Conservation (phyloP, 1,139 yeast genomes). For the Diutina rugosa region DNA sequence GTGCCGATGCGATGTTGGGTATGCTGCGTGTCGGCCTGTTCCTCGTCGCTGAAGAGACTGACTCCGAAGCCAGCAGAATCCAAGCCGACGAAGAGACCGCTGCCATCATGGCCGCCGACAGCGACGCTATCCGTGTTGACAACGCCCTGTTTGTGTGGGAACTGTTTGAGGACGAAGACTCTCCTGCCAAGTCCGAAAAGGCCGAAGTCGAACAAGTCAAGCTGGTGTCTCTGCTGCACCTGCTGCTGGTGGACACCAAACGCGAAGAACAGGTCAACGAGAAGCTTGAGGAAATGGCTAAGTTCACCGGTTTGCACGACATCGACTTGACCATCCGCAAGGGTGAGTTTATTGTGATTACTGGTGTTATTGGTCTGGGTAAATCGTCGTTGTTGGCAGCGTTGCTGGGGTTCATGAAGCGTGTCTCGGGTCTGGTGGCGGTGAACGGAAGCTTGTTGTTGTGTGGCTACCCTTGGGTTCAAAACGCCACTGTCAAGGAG, state of each 20-base stretch:
- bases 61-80: neutral
- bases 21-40: constrained; percentile 37
- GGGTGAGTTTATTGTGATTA: constrained; percentile 46
- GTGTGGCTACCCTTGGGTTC: constrained; percentile 67
- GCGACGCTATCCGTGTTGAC: constrained; percentile 29
- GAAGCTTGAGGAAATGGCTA: neutral
- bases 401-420: constrained; percentile 38
- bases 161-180: constrained; percentile 20
- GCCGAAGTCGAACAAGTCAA: constrained; percentile 4
- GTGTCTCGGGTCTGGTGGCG: constrained; percentile 25
- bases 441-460: constrained; percentile 30
- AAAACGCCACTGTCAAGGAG: constrained; percentile 65
- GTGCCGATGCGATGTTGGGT: constrained; percentile 60
- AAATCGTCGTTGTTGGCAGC: constrained; percentile 35
- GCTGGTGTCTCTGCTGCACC: neutral
- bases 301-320: constrained; percentile 19
- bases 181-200: constrained; percentile 4
- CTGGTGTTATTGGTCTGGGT: constrained; percentile 47
- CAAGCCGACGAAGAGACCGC: constrained; percentile 2
- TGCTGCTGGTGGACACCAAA: neutral
- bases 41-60: neutral
- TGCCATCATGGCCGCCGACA: constrained; percentile 2
- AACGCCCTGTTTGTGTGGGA: constrained; percentile 65
- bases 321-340: constrained; percentile 19
- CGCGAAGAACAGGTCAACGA: neutral